Base-by-base conservation (phyloP, 2,329 filamentous ascomycete genomes). In the Diaporthe humulicola region DNA sequence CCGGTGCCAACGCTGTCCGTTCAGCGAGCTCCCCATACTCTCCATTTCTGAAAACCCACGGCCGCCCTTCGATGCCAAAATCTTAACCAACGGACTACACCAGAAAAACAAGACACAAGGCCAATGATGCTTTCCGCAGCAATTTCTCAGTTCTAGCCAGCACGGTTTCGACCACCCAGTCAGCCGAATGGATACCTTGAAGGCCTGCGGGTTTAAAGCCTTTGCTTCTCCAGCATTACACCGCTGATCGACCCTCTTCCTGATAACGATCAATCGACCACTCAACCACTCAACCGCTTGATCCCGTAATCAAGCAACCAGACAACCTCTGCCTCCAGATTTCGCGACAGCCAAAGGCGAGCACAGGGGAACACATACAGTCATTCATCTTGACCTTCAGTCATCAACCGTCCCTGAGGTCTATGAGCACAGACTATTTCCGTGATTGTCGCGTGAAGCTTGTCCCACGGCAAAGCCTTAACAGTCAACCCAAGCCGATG, bases 211-310 rank as follows among this genome's bases (percentile, higher is more conserved):
- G 48, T 54, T 69, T 40, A 69, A 66, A 54, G 64, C 48, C 64
- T 69, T 69, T 33, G n/a, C 45, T 28, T 54, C 64, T 50, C 64
- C 48, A 54, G 64, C 64, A 40, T 54, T 69, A 54, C 64, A 54
- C 64, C 64, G 64, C 64, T 54, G 48, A 69, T 69, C 48, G 48
- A 40, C 64, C 30, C 14, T 67, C 45, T 54, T 45, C 30, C 45
- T 69, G 64, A 54, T 40, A 38, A 52, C 64, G 12, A 52, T 67
- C n/a, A 28, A 52, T 52, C 45, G 25, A 5, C 17, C 45, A 50
- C n/a, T 36, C 30, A 38, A 36, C n/a, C 42, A 36, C 19, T 33
- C 30, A 38, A 36, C n/a, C 42, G 25, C 19, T 33, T 14, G 38
- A 36, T 28, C n/a, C 19, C 38, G 12, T 33, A 52, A 36, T 45